Evolutionary conservation across 2,329 filamentous ascomycete species (phyloP).

Genomic region (Colletotrichum limetticola): DNA sequence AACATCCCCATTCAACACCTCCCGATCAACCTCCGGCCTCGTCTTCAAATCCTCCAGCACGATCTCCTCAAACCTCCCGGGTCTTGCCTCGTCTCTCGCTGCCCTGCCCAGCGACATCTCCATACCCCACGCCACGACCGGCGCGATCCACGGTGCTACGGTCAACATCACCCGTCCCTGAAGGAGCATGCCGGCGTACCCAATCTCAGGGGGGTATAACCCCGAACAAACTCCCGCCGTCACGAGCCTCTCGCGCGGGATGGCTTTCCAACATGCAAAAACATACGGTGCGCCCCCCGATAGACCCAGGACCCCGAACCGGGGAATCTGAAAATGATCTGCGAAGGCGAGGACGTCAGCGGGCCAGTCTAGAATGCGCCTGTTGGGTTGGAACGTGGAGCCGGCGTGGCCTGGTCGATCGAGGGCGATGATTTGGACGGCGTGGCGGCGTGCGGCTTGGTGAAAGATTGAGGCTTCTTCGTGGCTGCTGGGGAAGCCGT

Average conservation of each 20-base stretch:
- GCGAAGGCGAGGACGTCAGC: background rate
- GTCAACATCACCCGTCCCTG: too few species aligned
- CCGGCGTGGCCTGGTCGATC: background rate
- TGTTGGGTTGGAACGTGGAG: background rate
- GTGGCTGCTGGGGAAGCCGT: background rate
- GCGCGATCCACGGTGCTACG: too few species aligned
- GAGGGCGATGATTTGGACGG: background rate
- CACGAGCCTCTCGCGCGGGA: background rate
- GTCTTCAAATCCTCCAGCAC: too few species aligned
- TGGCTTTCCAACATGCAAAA: background rate
- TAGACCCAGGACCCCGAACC: background rate
- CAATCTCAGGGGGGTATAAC: too few species aligned
- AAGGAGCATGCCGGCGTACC: too few species aligned
- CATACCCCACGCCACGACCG: too few species aligned
- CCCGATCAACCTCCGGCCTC: too few species aligned
- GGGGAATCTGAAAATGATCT: background rate
- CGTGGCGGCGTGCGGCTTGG: background rate
- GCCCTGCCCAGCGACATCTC: too few species aligned
- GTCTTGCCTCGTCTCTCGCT: too few species aligned
- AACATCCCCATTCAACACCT: conserved; percentile 36
- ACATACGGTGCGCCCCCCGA: background rate
- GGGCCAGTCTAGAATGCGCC: background rate
- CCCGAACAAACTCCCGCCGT: too few species aligned
- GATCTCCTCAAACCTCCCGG: too few species aligned
- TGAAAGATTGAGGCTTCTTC: background rate